Evolutionary conservation across 495 filamentous ascomycete genomes (phyloP).

Genomic region (Diplogelasinospora grovesii): DNA sequence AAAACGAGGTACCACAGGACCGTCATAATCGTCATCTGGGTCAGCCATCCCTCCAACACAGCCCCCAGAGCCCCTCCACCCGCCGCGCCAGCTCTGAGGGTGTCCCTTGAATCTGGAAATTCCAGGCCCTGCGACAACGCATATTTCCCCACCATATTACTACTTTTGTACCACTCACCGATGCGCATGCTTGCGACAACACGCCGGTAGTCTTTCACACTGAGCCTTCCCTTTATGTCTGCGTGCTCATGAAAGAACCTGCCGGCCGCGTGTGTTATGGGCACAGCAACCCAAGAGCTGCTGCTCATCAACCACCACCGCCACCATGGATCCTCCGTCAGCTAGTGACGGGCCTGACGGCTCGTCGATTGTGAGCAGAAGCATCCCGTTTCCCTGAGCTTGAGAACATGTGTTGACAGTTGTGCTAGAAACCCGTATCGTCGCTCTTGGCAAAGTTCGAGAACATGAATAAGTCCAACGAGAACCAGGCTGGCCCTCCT

Average conservation of each 20-base stretch:
- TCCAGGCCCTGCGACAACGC: too few relatives aligned
- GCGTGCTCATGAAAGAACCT: slow-evolving; percentile 17
- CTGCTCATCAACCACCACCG: slow-evolving; percentile 22
- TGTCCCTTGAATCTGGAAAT: too few relatives aligned
- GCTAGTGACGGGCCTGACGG: slow-evolving; percentile 45
- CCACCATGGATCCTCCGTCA: slow-evolving; percentile 37
- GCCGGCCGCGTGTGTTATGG: slow-evolving; percentile 26
- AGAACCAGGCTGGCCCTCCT: slow-evolving; percentile 22
- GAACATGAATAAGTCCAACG: slow-evolving; percentile 59
- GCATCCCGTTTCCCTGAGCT: neutral
- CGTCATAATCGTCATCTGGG: too few relatives aligned
- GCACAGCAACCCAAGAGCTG: slow-evolving; percentile 18
- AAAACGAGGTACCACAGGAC: too few relatives aligned
- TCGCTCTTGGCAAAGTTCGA: slow-evolving; percentile 91
- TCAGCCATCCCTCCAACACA: too few relatives aligned
- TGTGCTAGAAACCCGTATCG: slow-evolving; percentile 67
- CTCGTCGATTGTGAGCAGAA: slow-evolving; percentile 50
- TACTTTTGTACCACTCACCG: too few relatives aligned
- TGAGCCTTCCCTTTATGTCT: slow-evolving; percentile 2
- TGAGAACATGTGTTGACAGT: slow-evolving; percentile 16
- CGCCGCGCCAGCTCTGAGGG: too few relatives aligned
- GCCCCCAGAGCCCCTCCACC: too few relatives aligned
- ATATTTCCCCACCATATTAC: too few relatives aligned
- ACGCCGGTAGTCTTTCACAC: neutral
- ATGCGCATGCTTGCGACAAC: neutral